Evolutionary conservation across 176 grass and related monocot genomes (phyloP), one percentile per base, ranked within the genome.

Genomic region (Oryza glumipatula): DNA sequence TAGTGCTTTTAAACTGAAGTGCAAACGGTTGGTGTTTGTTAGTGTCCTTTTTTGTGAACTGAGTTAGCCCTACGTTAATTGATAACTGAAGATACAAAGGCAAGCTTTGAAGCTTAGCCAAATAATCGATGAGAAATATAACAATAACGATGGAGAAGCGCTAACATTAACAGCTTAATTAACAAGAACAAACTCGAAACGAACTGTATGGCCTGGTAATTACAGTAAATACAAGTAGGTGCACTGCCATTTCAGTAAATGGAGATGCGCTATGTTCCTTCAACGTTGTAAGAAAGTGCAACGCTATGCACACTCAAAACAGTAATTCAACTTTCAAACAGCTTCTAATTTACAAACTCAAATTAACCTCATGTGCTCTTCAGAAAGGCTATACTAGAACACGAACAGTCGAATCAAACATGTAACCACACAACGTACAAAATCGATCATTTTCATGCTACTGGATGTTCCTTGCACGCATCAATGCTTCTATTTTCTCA

Each of bases 401-500:
- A 51, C 68, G 4, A 36, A 35, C 38, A 19, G 16, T 51, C 68
- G 10, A 24, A 24, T 21, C 17, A 7, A 33, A 83, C 39, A 23
- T 8, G 8, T 44, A 60, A n/a, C 54, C 19, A 11, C 23, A 33
- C 0, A 60, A 49, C 7, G 11, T 39, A 8, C 35, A 44, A 82
- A 36, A 14, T 58, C 51, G 11, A 26, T 9, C n/a, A 7, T 63
- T 47, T 35, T 36, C 3, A 3, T 61, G 26, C 71, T 93, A 94
- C 32, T 86, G 79, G 22, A 98, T 98, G 73, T 92, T 95, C 84
- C 87, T 94, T 7, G 86, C 86, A 82, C 81, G 86, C 89, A 98
- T 96, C 64, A 94, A 48, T 64, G 86, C 67, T 94, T 99, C 96
- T 43, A 99, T 95, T 85, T 98, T 98, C 65, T 86, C 47, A 2